A percentile compares a stretch with the other conserved stretches of the same genome.
Conservation (phyloP, 129 eudicot genomes). For the Flaveria ramosissima region DNA sequence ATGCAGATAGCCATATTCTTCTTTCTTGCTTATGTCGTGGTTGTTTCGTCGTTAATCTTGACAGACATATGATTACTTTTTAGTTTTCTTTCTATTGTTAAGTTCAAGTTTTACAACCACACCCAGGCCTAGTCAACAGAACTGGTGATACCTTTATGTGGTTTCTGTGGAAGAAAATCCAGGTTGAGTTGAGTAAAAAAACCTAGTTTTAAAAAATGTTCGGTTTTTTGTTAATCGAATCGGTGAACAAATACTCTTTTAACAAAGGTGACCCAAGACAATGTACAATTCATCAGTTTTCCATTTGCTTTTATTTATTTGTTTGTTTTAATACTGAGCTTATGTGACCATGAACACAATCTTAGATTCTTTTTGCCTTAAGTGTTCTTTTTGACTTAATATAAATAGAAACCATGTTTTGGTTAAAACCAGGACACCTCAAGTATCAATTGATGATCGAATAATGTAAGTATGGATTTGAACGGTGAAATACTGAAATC, state of each 20-base stretch:
- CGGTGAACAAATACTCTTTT: constrained; percentile 17
- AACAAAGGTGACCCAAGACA: constrained; percentile 7
- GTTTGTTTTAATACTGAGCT: constrained; percentile 9
- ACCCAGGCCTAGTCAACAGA: constrained; percentile 16
- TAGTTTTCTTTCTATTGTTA: constrained; percentile 1
- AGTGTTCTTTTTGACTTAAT: background rate
- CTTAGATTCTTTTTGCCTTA: background rate
- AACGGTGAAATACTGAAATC: too few species aligned
- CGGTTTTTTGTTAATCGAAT: constrained; percentile 1
- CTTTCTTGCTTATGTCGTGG: constrained; percentile 93
- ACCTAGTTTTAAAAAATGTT: background rate
- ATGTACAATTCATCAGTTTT: constrained; percentile 8
- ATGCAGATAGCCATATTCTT: constrained; percentile 88
- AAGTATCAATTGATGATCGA: too few species aligned
- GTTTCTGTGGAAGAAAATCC: background rate
- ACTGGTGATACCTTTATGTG: constrained; percentile 8
- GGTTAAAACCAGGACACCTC: too few species aligned
- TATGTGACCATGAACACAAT: background rate
- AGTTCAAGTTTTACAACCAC: constrained; percentile 5
- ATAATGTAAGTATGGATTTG: too few species aligned
- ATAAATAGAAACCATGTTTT: too few species aligned
- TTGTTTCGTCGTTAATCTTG: constrained; percentile 84
- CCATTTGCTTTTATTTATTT: background rate
- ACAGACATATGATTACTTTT: constrained; percentile 62
- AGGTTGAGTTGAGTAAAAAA: constrained; percentile 13